phyloP scores from a whole-genome alignment of 2,329 filamentous ascomycete genomes.

The Hirsutella thompsonii region DNA sequence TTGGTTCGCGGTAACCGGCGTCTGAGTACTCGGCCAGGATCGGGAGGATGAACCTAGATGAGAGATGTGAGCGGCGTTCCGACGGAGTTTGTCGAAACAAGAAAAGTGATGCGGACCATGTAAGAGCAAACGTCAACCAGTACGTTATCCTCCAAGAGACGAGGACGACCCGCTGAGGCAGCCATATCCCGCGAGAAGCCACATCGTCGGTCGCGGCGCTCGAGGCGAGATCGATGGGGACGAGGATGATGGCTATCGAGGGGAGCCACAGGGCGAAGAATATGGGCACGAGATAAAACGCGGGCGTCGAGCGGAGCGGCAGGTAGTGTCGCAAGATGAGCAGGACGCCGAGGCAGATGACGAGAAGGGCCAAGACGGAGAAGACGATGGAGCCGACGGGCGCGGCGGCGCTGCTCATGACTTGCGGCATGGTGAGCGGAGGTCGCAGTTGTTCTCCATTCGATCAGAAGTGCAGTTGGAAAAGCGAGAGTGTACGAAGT shows the following conservation, averaged over 20 bases:
- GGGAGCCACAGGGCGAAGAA: slow-evolving; percentile 94
- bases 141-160: slow-evolving; percentile 93
- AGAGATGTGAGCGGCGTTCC: not conserved
- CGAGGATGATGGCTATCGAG: slow-evolving; percentile 78
- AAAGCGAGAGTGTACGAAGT: too few relatives aligned
- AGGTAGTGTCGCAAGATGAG: slow-evolving; percentile 82
- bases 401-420: slow-evolving; percentile 37
- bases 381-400: slow-evolving; percentile 73
- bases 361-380: slow-evolving; percentile 55
- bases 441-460: slow-evolving; percentile 14
- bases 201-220: slow-evolving; percentile 62
- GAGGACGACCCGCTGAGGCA: slow-evolving; percentile 63
- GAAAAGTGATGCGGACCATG: slow-evolving; percentile 51
- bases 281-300: slow-evolving; percentile 79
- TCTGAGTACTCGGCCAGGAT: slow-evolving; percentile 91
- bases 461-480: slow-evolving; percentile 4
- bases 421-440: slow-evolving; percentile 35
- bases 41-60: slow-evolving; percentile 74
- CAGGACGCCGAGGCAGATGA: slow-evolving; percentile 65
- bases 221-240: slow-evolving; percentile 91
- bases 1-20: slow-evolving; percentile 80
- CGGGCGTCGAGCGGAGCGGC: slow-evolving; percentile 78
- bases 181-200: slow-evolving; percentile 69
- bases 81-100: not conserved
- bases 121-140: slow-evolving; percentile 91